phyloP scores from a whole-genome alignment of 371 early-diverging fungal genomes.

The Mortierella sp. region DNA sequence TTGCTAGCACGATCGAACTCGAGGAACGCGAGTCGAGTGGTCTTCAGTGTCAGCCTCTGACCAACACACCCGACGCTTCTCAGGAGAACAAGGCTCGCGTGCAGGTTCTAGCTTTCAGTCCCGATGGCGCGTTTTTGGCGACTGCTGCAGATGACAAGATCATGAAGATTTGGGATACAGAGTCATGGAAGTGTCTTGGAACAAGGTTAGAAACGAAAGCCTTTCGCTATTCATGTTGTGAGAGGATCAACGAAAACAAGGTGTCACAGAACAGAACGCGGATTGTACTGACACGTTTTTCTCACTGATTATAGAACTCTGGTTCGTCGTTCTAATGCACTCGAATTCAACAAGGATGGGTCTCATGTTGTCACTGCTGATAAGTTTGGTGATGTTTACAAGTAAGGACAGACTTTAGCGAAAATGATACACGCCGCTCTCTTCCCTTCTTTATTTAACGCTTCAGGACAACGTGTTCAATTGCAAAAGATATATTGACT shows the following conservation, averaged over 20 bases:
- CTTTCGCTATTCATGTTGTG: background rate
- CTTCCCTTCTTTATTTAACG: too few relatives aligned
- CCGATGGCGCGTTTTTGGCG: constrained; percentile 70
- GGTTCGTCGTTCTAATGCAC: constrained; percentile 76
- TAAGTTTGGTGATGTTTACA: constrained; percentile 95
- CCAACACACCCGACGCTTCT: constrained; percentile 53
- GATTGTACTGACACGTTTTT: background rate
- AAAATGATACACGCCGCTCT: too few relatives aligned
- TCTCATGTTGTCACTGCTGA: constrained; percentile 83
- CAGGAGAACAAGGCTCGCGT: constrained; percentile 61
- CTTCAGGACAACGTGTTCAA: background rate
- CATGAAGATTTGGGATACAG: constrained; percentile 76
- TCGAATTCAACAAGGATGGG: constrained; percentile 72
- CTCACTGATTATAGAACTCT: constrained; percentile 56
- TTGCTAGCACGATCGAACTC: constrained; percentile 40
- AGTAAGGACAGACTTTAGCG: too few relatives aligned
- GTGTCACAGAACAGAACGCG: background rate
- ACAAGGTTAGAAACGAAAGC: constrained; percentile 63
- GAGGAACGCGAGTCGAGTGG: constrained; percentile 46
- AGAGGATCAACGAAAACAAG: too few relatives aligned
- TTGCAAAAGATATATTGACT: background rate
- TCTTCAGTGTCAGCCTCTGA: constrained; percentile 41
- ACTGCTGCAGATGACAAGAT: constrained; percentile 80
- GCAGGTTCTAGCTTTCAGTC: constrained; percentile 67
- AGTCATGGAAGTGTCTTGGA: constrained; percentile 64